Conservation (phyloP, 148 eudicot species). For the Chenopodium album region DNA sequence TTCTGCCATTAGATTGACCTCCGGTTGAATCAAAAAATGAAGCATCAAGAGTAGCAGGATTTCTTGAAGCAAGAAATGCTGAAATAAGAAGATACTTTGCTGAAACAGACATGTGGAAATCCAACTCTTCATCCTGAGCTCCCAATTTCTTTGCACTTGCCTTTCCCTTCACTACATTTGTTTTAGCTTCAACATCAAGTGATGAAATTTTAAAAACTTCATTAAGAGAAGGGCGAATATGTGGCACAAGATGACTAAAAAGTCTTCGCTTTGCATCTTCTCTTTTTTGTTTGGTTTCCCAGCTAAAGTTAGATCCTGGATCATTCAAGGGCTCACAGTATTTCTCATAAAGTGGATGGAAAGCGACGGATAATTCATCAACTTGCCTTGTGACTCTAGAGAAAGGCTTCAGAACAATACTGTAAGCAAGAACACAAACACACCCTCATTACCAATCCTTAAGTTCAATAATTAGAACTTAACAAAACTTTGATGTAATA, state of each 20-base stretch:
- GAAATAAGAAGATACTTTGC: constrained; percentile 95
- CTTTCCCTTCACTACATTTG: constrained; percentile 44
- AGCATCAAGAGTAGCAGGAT: constrained; percentile 97
- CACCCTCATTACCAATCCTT: neutral
- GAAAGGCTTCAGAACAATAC: constrained; percentile 74
- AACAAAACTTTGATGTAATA: neutral
- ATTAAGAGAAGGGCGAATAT: constrained; percentile 55
- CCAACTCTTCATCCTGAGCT: constrained; percentile 54
- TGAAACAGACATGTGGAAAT: constrained; percentile 80
- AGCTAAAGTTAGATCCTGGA: constrained; percentile 38
- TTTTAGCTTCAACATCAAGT: constrained; percentile 33
- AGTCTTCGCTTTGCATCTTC: constrained; percentile 71
- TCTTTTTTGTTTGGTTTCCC: constrained; percentile 52
- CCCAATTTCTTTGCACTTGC: constrained; percentile 39
- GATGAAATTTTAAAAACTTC: constrained; percentile 51
- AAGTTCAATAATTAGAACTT: neutral
- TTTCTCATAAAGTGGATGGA: constrained; percentile 53
- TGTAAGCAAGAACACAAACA: constrained; percentile 30
- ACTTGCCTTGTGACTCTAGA: constrained; percentile 66
- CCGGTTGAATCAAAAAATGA: constrained; percentile 92
- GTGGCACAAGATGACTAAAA: constrained; percentile 62
- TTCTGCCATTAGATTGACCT: constrained; percentile 66
- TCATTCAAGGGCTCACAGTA: constrained; percentile 47
- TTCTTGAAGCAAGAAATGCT: constrained; percentile 91
- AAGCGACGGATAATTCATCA: constrained; percentile 64